phyloP scores from a whole-genome alignment of 768 basidiomycete species.

The Plicaturopsis crispa region DNA sequence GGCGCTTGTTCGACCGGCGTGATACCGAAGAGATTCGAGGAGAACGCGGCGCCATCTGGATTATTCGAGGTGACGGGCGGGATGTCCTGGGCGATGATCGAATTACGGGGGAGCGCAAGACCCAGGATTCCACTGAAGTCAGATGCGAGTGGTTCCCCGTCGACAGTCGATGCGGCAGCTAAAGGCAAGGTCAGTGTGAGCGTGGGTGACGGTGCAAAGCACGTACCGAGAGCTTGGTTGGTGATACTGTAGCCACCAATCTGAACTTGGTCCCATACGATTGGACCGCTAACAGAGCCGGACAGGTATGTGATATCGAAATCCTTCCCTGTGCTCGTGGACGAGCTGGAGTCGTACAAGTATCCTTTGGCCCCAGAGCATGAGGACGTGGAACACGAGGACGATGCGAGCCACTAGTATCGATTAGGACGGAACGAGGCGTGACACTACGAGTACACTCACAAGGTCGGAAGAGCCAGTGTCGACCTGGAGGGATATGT shows the following conservation, averaged over 20 bases:
- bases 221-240: conserved; percentile 65
- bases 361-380: conserved; percentile 41
- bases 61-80: conserved; percentile 38
- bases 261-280: conserved; percentile 61
- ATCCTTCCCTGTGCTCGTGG: conserved; percentile 30
- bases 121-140: conserved; percentile 65
- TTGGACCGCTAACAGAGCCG: conserved; percentile 51
- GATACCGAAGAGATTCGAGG: conserved; percentile 67
- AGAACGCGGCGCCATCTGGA: conserved; percentile 59
- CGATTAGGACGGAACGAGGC: conserved; percentile 1
- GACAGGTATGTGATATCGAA: conserved; percentile 54
- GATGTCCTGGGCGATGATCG: conserved; percentile 49
- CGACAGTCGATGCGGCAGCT: conserved; percentile 55
- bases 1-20: conserved; percentile 47
- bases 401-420: conserved; percentile 69
- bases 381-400: conserved; percentile 46
- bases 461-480: conserved; percentile 81
- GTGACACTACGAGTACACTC: conserved; percentile 16
- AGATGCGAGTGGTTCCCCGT: conserved; percentile 47
- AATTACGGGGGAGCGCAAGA: conserved; percentile 67
- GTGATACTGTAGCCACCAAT: conserved; percentile 59
- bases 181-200: conserved; percentile 3
- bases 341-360: conserved; percentile 48
- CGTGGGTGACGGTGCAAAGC: background rate
- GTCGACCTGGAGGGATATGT: conserved; percentile 64